phyloP scores from a whole-genome alignment of 352 stramenopile species.

The Paralagenidium karlingii region DNA sequence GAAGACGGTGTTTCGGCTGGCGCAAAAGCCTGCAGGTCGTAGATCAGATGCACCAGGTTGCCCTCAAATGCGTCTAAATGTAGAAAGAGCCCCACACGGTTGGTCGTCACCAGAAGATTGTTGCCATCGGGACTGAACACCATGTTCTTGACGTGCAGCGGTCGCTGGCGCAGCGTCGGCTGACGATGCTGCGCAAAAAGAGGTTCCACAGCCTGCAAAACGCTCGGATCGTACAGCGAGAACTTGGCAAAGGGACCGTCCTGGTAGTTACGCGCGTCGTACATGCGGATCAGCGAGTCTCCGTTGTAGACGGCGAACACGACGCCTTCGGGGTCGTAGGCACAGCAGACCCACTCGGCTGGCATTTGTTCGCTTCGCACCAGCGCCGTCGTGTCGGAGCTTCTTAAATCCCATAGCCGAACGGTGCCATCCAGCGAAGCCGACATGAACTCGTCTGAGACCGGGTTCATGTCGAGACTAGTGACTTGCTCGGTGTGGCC shows the following conservation, averaged over 20 bases:
- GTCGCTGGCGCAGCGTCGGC: constrained; percentile 33
- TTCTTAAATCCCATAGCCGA: constrained; percentile 70
- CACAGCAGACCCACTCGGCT: constrained; percentile 43
- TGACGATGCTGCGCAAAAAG: constrained; percentile 38
- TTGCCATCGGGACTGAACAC: constrained; percentile 82
- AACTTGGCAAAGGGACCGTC: constrained; percentile 84
- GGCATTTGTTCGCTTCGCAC: constrained; percentile 52
- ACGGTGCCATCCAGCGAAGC: constrained; percentile 65
- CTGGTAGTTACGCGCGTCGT: constrained; percentile 80
- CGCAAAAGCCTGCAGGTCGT: constrained; percentile 1
- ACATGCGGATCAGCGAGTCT: constrained; percentile 80
- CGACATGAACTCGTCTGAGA: constrained; percentile 72
- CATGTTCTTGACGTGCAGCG: constrained; percentile 62
- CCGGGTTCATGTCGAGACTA: constrained; percentile 79
- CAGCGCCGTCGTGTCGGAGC: constrained; percentile 38
- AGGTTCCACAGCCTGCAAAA: constrained; percentile 43
- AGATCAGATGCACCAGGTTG: constrained; percentile 59
- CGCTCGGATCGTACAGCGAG: constrained; percentile 62
- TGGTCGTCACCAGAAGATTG: constrained; percentile 71
- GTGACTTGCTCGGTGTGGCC: constrained; percentile 66
- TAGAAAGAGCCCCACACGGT: constrained; percentile 65
- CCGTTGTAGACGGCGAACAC: constrained; percentile 80
- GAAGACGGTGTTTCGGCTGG: constrained; percentile 2
- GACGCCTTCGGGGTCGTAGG: constrained; percentile 75
- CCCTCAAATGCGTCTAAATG: constrained; percentile 80